These are phyloP conservation scores for Bocquillonia castaneifolia DNA, from an alignment of 441 rosid species.

Conservation along the genomic window DNA sequence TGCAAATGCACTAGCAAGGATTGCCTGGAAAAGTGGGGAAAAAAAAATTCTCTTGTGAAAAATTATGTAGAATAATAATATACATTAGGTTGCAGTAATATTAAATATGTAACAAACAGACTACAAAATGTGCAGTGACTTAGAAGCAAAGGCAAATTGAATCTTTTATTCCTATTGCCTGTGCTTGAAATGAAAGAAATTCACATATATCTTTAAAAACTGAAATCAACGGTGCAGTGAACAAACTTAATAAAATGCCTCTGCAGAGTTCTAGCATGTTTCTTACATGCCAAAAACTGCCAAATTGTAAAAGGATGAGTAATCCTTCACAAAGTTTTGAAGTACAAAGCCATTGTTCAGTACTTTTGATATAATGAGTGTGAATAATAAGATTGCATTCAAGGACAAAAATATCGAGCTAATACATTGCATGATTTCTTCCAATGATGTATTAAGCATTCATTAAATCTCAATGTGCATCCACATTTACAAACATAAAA, in stretches of 20 bases:
- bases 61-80: background rate
- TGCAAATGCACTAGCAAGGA: conserved; percentile 54
- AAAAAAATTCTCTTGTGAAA: background rate
- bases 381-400: background rate
- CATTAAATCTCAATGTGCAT: background rate
- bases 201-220: background rate
- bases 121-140: background rate
- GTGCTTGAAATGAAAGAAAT: background rate
- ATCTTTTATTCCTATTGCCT: background rate
- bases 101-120: background rate
- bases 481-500: background rate
- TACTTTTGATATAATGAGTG: too few species aligned
- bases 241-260: background rate
- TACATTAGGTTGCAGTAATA: background rate
- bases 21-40: conserved; percentile 33
- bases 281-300: too few species aligned
- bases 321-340: background rate
- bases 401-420: background rate
- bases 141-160: background rate
- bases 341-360: background rate
- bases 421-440: background rate
- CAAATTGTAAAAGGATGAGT: background rate
- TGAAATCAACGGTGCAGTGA: conserved; percentile 2
- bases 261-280: background rate
- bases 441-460: background rate